Percentiles rank a stretch among this genome's conserved stretches.
Evolutionary conservation across 2,329 filamentous ascomycete genomes (phyloP).

Genomic region (Penicillium polonicum): DNA sequence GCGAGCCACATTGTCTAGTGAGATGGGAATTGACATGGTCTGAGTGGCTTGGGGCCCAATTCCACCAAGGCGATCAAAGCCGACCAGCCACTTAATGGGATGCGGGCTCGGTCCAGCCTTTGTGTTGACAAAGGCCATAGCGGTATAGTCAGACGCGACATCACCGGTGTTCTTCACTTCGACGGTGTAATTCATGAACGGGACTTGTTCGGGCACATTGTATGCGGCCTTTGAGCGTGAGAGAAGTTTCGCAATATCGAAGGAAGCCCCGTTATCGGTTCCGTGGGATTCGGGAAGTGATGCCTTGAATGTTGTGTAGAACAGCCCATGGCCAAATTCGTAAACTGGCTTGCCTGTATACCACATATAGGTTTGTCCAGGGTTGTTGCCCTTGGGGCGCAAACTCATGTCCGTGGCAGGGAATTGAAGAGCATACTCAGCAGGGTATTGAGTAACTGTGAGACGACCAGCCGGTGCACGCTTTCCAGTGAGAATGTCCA

Average conservation of each 20-base stretch:
- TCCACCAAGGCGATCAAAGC: slow-evolving; percentile 36
- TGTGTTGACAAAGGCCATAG: slow-evolving; percentile 41
- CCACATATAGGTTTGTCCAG: slow-evolving; percentile 49
- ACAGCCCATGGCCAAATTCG: slow-evolving; percentile 46
- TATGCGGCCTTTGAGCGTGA: slow-evolving; percentile 27
- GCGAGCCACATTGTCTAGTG: slow-evolving; percentile 40
- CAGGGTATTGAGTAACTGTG: slow-evolving; percentile 40
- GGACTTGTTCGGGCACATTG: slow-evolving; percentile 34
- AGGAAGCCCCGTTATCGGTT: slow-evolving; percentile 15
- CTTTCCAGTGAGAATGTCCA: slow-evolving; percentile 45
- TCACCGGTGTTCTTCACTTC: slow-evolving; percentile 40
- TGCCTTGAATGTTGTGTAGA: slow-evolving; percentile 44
- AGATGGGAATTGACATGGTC: slow-evolving; percentile 36
- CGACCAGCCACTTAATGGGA: slow-evolving; percentile 46
- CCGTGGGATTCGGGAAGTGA: slow-evolving; percentile 3
- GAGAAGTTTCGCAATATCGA: slow-evolving; percentile 39
- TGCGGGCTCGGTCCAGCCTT: slow-evolving; percentile 42
- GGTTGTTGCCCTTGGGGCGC: slow-evolving; percentile 39
- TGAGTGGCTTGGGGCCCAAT: slow-evolving; percentile 26
- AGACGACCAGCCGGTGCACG: slow-evolving; percentile 45
- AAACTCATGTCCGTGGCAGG: slow-evolving; percentile 44
- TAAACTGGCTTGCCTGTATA: slow-evolving; percentile 42
- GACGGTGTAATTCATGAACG: slow-evolving; percentile 41
- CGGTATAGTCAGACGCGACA: slow-evolving; percentile 42
- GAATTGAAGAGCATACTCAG: slow-evolving; percentile 44